These are phyloP conservation scores for Euphorbia peplus DNA, from an alignment of 345 rosid genomes.

Conservation along the genomic window DNA sequence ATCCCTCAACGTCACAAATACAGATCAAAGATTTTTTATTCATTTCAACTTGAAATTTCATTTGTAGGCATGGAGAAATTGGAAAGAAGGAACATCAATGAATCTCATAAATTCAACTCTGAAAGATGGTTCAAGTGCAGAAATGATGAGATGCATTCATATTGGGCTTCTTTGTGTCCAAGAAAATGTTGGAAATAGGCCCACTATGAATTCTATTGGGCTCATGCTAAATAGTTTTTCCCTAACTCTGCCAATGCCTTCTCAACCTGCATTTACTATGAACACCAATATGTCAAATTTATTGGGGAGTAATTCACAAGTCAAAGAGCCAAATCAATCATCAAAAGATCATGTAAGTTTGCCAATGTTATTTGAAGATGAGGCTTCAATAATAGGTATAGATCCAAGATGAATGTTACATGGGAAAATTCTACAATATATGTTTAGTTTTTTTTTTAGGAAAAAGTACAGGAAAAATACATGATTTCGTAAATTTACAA, in stretches of 20 bases:
- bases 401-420: too few species aligned
- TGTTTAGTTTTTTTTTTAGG: too few species aligned
- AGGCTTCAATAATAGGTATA: slow-evolving; percentile 20
- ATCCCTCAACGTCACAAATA: too few species aligned
- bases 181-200: slow-evolving; percentile 36
- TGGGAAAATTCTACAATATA: too few species aligned
- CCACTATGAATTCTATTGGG: slow-evolving; percentile 45
- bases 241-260: slow-evolving; percentile 36
- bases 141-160: slow-evolving; percentile 49
- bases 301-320: neutral
- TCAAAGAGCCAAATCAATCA: neutral
- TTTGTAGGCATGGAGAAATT: slow-evolving; percentile 51
- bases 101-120: slow-evolving; percentile 40
- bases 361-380: slow-evolving; percentile 12
- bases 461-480: too few species aligned
- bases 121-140: slow-evolving; percentile 21
- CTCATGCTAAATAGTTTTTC: slow-evolving; percentile 49
- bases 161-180: slow-evolving; percentile 57
- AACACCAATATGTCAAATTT: slow-evolving; percentile 20
- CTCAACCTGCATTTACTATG: slow-evolving; percentile 36
- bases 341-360: neutral
- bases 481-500: too few species aligned
- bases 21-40: too few species aligned
- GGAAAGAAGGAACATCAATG: slow-evolving; percentile 37
- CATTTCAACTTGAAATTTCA: too few species aligned